phyloP scores from a whole-genome alignment of 129 eudicot genomes.

The Lonicera japonica region DNA sequence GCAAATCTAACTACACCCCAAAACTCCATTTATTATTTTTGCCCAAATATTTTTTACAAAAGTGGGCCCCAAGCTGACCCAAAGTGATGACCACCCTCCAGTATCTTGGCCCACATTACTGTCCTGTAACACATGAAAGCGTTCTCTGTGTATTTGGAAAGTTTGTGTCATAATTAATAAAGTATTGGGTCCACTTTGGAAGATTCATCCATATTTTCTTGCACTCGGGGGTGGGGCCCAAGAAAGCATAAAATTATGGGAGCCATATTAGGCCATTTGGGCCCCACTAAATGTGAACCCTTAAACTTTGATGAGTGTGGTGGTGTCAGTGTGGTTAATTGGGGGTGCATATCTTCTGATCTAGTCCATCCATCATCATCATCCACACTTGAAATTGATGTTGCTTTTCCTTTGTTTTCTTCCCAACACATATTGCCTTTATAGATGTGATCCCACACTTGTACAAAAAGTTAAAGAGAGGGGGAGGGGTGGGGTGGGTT shows the following conservation, averaged over 20 bases:
- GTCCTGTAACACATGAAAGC: constrained; percentile 6
- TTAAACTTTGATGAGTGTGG: not conserved
- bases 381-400: constrained; percentile 4
- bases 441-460: constrained; percentile 4
- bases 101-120: constrained; percentile 15
- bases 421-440: constrained; percentile 9
- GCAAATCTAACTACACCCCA: not conserved
- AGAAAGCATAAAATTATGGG: constrained; percentile 12
- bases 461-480: no score
- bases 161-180: not conserved
- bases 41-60: not conserved
- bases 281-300: not conserved
- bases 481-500: no score
- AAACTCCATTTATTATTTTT: not conserved
- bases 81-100: not conserved
- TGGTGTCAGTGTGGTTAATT: constrained; percentile 14
- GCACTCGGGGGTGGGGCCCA: constrained; percentile 9
- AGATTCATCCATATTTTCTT: constrained; percentile 3
- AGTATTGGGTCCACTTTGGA: constrained; percentile 9
- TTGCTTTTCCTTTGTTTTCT: constrained; percentile 1
- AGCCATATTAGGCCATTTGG: constrained; percentile 7
- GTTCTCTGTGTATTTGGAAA: not conserved
- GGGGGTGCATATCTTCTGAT: constrained; percentile 12
- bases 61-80: constrained; percentile 2
- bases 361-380: not conserved